These are phyloP conservation scores for Saxispiralis lemnorum DNA, from an alignment of 495 filamentous ascomycete genomes.

Conservation along the genomic window DNA sequence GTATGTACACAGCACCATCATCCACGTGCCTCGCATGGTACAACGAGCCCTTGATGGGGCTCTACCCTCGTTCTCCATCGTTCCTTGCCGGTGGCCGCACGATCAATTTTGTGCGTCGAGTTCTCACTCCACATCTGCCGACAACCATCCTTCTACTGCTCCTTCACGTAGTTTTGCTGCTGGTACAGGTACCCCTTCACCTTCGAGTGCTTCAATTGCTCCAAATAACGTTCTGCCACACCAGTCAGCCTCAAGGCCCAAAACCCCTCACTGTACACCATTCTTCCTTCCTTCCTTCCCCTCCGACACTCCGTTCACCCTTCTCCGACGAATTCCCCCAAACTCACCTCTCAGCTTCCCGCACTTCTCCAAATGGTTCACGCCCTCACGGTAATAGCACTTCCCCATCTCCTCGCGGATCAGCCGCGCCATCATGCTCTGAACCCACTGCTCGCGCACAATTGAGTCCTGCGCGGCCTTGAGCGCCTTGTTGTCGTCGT, in stretches of 20 bases:
- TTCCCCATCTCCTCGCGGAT: conserved; percentile 88
- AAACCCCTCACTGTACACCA: background rate
- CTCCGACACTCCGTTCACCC: background rate
- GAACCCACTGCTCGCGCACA: conserved; percentile 92
- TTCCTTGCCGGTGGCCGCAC: too few relatives aligned
- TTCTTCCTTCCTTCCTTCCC: background rate
- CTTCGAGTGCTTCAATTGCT: conserved; percentile 67
- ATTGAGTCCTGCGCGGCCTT: conserved; percentile 91
- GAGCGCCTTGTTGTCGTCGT: conserved; percentile 70
- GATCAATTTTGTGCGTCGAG: too few relatives aligned
- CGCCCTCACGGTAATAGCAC: conserved; percentile 85
- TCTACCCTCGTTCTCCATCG: too few relatives aligned
- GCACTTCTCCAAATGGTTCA: conserved; percentile 97
- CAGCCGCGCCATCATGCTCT: conserved; percentile 87
- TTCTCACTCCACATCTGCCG: too few relatives aligned
- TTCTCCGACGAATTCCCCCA: background rate
- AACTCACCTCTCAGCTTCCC: conserved; percentile 70
- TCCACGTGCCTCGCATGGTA: too few relatives aligned
- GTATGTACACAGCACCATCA: too few relatives aligned
- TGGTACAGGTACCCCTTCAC: conserved; percentile 78
- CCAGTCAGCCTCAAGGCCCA: background rate
- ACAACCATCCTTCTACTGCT: conserved; percentile 12
- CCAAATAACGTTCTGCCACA: conserved; percentile 69
- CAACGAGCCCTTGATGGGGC: too few relatives aligned
- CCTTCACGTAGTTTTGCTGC: conserved; percentile 70